A percentile compares a stretch with the other conserved stretches of the same genome.
These are phyloP conservation scores for Mycena olivaceomarginata DNA, from an alignment of 768 basidiomycete genomes.

Conservation along the genomic window DNA sequence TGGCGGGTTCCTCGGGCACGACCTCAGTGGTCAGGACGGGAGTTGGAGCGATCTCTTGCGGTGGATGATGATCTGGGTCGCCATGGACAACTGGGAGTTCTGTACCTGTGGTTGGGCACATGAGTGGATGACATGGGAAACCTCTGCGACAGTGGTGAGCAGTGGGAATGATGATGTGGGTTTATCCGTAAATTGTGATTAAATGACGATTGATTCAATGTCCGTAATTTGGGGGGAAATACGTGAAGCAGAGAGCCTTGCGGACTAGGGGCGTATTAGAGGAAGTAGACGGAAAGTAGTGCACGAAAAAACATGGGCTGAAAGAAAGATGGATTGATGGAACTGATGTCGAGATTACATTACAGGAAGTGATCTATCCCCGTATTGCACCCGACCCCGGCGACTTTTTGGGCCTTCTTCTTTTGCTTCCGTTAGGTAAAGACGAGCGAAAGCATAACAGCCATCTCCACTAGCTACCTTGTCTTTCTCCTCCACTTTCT, in stretches of 20 bases:
- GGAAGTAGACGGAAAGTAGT: no score
- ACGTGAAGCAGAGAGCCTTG: no score
- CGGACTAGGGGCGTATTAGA: no score
- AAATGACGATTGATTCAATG: no score
- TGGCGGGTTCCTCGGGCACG: slow-evolving; percentile 12
- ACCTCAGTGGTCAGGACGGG: no score
- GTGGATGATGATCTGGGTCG: neutral
- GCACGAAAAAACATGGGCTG: neutral
- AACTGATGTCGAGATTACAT: neutral
- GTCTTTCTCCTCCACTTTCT: neutral
- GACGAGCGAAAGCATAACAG: neutral
- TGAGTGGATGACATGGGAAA: slow-evolving; percentile 3
- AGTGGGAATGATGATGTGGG: no score
- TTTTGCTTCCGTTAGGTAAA: slow-evolving; percentile 1
- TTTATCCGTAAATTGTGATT: no score
- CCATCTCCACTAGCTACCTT: neutral
- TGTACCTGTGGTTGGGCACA: neutral
- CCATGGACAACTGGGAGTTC: slow-evolving; percentile 9
- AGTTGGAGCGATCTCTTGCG: no score
- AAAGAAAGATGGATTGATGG: neutral
- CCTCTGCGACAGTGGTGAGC: neutral
- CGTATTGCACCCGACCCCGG: neutral
- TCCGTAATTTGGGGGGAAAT: neutral
- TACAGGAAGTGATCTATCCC: slow-evolving; percentile 1
- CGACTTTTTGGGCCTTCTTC: neutral